Evolutionary conservation across 768 basidiomycete species (phyloP).

Genomic region (Candolleomyces efflorescens): DNA sequence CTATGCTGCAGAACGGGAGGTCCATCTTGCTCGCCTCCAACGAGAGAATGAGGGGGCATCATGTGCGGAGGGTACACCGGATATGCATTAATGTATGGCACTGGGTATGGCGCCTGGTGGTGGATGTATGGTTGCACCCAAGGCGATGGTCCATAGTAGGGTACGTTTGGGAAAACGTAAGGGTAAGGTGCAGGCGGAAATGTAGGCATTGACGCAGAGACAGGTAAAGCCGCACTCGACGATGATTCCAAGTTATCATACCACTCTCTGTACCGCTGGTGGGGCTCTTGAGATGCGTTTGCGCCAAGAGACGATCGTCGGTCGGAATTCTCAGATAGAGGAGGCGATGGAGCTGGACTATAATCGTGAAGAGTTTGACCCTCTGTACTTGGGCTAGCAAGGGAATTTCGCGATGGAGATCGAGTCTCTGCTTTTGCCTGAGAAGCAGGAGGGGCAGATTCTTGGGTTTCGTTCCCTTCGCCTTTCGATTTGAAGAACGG

Average conservation of each 20-base stretch:
- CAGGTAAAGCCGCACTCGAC: neutral
- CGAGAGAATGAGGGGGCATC: neutral
- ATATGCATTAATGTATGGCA: conserved; percentile 3
- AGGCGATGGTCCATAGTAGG: conserved; percentile 1
- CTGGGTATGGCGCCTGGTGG: conserved; percentile 1
- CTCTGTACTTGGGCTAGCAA: neutral
- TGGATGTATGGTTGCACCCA: conserved; percentile 5
- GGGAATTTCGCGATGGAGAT: neutral
- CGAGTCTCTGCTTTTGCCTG: neutral
- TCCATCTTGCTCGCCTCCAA: neutral
- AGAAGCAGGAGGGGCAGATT: neutral
- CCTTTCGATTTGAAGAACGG: neutral
- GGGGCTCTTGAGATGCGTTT: neutral
- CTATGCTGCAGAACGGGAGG: neutral
- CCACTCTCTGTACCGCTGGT: conserved; percentile 6
- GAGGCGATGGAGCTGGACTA: neutral
- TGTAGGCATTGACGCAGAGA: conserved; percentile 3
- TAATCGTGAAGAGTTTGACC: conserved; percentile 5
- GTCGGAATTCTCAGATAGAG: neutral
- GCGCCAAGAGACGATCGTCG: neutral
- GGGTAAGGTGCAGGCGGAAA: conserved; percentile 5
- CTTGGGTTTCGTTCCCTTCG: neutral
- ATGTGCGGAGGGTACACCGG: conserved; percentile 1
- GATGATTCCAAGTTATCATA: conserved; percentile 7
- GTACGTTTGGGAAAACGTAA: conserved; percentile 4